A percentile compares a stretch with the other conserved stretches of the same genome.
Conservation (phyloP, 1,284 basidiomycete species). For the Melampsora abietis-canadensis region DNA sequence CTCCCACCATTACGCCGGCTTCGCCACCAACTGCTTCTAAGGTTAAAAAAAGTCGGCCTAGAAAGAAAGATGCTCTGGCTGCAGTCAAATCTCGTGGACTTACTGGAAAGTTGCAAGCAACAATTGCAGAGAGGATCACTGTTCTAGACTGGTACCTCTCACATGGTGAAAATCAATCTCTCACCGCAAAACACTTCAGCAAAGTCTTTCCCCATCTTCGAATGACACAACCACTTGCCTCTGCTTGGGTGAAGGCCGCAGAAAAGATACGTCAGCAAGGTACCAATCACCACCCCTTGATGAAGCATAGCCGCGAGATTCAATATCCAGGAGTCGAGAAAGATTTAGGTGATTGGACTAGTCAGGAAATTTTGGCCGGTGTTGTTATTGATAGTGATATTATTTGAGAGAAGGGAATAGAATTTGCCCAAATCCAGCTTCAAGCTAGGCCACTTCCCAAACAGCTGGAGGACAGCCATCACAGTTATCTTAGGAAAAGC, state of each 20-base stretch:
- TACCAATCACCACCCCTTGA: neutral
- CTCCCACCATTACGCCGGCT: too few relatives aligned
- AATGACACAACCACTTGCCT: conserved; percentile 2
- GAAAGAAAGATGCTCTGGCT: too few relatives aligned
- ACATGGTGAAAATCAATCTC: neutral
- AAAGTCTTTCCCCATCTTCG: conserved; percentile 1
- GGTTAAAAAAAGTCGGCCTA: too few relatives aligned
- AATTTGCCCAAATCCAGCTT: neutral
- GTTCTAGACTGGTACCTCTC: neutral
- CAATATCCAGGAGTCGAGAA: neutral
- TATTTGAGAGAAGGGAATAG: neutral
- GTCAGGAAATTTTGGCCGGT: neutral
- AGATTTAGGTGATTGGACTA: neutral
- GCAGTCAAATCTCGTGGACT: too few relatives aligned
- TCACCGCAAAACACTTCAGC: conserved; percentile 2
- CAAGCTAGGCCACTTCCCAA: too few relatives aligned
- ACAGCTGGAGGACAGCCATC: too few relatives aligned
- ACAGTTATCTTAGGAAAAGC: too few relatives aligned
- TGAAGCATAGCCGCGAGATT: neutral
- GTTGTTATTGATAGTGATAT: neutral
- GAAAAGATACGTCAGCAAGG: neutral
- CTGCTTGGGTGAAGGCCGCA: neutral
- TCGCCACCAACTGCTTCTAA: too few relatives aligned
- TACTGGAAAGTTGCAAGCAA: neutral
- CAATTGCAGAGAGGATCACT: neutral